Evolutionary conservation across 768 basidiomycete species (phyloP).

Genomic region (Hydnum rufescens): DNA sequence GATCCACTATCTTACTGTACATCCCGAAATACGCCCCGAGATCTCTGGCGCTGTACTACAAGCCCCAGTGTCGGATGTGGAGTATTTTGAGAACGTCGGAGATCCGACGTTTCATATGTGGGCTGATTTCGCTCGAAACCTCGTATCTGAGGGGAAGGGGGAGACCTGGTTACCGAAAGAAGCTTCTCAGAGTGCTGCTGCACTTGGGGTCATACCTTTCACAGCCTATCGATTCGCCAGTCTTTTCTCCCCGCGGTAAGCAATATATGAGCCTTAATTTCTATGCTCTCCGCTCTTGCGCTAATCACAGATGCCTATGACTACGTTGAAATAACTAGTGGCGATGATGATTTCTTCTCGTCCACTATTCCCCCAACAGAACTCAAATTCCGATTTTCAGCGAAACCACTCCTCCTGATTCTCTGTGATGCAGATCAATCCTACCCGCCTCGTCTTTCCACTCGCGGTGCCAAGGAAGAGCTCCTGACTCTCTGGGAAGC

Average conservation of each 20-base stretch:
- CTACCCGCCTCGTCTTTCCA: neutral
- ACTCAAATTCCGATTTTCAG: neutral
- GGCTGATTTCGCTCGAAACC: neutral
- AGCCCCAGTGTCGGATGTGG: conserved; percentile 3
- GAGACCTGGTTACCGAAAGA: neutral
- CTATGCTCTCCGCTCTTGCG: too few relatives aligned
- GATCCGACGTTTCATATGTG: neutral
- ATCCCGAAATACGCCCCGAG: neutral
- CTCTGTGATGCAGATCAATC: conserved; percentile 3
- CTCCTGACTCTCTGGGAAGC: neutral
- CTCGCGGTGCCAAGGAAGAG: neutral
- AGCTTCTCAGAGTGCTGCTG: neutral
- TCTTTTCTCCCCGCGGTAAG: conserved; percentile 4
- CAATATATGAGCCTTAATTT: too few relatives aligned
- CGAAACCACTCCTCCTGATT: neutral
- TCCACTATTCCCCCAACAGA: neutral
- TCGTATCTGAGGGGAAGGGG: conserved; percentile 2
- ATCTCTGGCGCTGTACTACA: conserved; percentile 3
- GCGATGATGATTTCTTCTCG: conserved; percentile 5
- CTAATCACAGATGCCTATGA: too few relatives aligned
- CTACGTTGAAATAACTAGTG: too few relatives aligned
- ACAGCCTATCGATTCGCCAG: conserved; percentile 4
- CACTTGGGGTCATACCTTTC: neutral
- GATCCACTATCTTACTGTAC: conserved; percentile 1
- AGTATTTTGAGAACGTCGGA: neutral